A percentile compares a stretch with the other conserved stretches of the same genome.
These are phyloP conservation scores for Cynanchum wilfordii DNA, from an alignment of 257 asterid species.

Conservation along the genomic window DNA sequence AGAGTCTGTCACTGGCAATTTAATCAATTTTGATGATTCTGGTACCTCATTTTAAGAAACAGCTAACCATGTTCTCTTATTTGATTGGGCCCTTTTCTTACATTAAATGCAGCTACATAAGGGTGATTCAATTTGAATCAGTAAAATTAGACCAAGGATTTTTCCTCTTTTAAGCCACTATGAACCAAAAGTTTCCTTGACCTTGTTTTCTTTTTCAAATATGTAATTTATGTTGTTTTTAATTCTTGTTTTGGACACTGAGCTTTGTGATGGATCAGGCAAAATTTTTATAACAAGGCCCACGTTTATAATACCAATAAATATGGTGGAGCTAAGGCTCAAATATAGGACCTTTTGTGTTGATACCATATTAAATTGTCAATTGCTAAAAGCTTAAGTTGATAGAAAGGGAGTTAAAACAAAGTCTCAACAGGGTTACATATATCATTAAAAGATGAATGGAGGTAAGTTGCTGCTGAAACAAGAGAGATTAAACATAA, in stretches of 20 bases:
- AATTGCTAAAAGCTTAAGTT: too few species aligned
- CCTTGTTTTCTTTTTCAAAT: not conserved
- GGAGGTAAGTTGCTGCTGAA: not conserved
- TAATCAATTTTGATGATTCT: not conserved
- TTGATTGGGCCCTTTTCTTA: not conserved
- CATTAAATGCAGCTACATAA: not conserved
- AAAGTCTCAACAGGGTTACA: not conserved
- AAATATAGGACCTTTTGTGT: too few species aligned
- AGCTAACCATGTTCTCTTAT: not conserved
- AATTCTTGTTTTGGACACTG: not conserved
- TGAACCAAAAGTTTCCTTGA: not conserved
- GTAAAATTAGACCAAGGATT: not conserved
- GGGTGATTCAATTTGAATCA: not conserved
- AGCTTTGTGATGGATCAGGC: too few species aligned
- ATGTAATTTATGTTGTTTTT: not conserved
- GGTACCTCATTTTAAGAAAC: conserved; percentile 9
- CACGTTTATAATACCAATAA: too few species aligned
- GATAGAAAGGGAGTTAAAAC: too few species aligned
- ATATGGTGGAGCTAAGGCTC: too few species aligned
- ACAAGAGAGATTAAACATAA: not conserved
- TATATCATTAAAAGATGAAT: not conserved
- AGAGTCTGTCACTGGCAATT: not conserved
- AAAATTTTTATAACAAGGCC: too few species aligned
- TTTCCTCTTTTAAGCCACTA: not conserved
- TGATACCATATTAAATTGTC: too few species aligned